Percentiles rank a stretch among this genome's conserved stretches.
Evolutionary conservation across 441 rosid species (phyloP).

Genomic region (Arabidopsis hybrid): DNA sequence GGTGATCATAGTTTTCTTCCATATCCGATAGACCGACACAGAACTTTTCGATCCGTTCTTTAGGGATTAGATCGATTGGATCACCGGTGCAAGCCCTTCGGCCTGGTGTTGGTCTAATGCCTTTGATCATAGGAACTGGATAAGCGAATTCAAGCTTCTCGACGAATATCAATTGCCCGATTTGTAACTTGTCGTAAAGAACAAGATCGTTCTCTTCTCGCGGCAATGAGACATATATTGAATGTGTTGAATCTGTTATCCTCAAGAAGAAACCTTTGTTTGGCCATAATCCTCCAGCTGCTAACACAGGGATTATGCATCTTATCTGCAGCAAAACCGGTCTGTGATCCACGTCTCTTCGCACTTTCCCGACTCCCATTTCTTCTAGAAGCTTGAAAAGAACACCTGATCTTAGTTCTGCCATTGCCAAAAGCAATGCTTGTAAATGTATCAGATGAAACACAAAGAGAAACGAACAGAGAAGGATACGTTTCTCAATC

Average conservation of each 20-base stretch:
- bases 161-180: constrained; percentile 67
- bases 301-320: constrained; percentile 73
- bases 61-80: constrained; percentile 59
- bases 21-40: constrained; percentile 44
- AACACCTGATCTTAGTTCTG: constrained; percentile 57
- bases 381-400: constrained; percentile 66
- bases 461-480: constrained; percentile 2
- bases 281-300: constrained; percentile 74
- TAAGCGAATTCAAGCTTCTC: constrained; percentile 65
- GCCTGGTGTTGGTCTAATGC: constrained; percentile 67
- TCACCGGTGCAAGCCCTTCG: constrained; percentile 56
- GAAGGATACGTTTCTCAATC: constrained; percentile 29
- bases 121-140: constrained; percentile 76
- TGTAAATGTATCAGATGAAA: constrained; percentile 18
- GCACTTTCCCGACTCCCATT: constrained; percentile 52
- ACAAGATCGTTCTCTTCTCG: constrained; percentile 73
- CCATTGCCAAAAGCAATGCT: constrained; percentile 44
- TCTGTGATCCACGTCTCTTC: constrained; percentile 38
- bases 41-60: constrained; percentile 54
- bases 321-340: constrained; percentile 70
- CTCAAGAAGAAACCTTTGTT: constrained; percentile 72
- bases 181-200: constrained; percentile 61
- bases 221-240: constrained; percentile 71
- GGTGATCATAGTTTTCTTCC: constrained; percentile 37
- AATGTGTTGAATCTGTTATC: constrained; percentile 70